Evolutionary conservation across 1,284 basidiomycete species (phyloP).

Genomic region (Moesziomyces antarcticus): DNA sequence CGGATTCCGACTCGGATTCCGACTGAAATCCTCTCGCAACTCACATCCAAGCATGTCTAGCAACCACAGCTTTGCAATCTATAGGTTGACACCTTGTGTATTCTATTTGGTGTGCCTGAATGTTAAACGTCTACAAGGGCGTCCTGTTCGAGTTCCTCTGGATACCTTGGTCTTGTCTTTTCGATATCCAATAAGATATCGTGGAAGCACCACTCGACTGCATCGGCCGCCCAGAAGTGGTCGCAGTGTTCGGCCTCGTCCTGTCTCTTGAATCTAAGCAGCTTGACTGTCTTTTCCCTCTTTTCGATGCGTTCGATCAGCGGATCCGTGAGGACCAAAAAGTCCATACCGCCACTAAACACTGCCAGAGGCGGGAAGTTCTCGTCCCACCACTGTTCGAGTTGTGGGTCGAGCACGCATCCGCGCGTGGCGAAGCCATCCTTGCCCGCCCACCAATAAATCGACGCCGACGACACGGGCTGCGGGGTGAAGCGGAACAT

Average conservation of each 20-base stretch:
- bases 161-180: constrained; percentile 37
- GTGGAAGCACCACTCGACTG: constrained; percentile 73
- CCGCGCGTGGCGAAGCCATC: constrained; percentile 74
- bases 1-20: constrained; percentile 29
- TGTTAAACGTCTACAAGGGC: constrained; percentile 1
- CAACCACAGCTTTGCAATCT: not conserved
- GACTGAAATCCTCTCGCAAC: not conserved
- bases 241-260: constrained; percentile 71
- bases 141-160: constrained; percentile 28
- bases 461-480: constrained; percentile 72
- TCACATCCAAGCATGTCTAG: not conserved
- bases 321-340: constrained; percentile 62
- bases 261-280: constrained; percentile 72
- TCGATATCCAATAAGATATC: constrained; percentile 66
- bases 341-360: constrained; percentile 70
- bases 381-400: constrained; percentile 72
- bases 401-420: constrained; percentile 72
- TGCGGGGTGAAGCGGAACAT: constrained; percentile 77
- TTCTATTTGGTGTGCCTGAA: no score
- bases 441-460: constrained; percentile 75
- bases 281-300: constrained; percentile 69
- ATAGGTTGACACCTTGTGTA: not conserved
- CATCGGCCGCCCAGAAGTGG: constrained; percentile 73
- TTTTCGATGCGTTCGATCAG: constrained; percentile 57
- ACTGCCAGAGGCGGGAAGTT: constrained; percentile 74